These are phyloP conservation scores for Batkoa obscura DNA, from an alignment of 371 early-diverging fungal genomes.

Conservation along the genomic window DNA sequence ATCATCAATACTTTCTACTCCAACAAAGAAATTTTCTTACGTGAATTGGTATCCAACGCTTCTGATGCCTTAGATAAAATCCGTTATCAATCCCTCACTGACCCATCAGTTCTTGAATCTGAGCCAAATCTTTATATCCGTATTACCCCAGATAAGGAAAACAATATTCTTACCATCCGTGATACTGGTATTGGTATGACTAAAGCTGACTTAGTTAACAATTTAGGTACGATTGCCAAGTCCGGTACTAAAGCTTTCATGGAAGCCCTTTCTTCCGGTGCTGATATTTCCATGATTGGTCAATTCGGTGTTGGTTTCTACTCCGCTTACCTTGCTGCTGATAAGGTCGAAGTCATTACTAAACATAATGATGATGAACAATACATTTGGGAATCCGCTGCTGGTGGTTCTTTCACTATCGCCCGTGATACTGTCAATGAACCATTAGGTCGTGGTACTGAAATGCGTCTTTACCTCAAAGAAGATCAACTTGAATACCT, in stretches of 20 bases:
- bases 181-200: slow-evolving; percentile 95
- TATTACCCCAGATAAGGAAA: slow-evolving; percentile 58
- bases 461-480: slow-evolving; percentile 77
- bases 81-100: slow-evolving; percentile 64
- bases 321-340: slow-evolving; percentile 91
- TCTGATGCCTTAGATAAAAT: slow-evolving; percentile 93
- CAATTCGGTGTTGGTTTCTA: slow-evolving; percentile 99
- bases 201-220: slow-evolving; percentile 88
- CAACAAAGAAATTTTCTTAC: slow-evolving; percentile 87
- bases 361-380: slow-evolving; percentile 90
- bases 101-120: slow-evolving; percentile 55
- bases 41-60: slow-evolving; percentile 90
- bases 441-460: slow-evolving; percentile 69
- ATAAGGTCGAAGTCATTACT: slow-evolving; percentile 84
- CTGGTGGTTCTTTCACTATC: slow-evolving; percentile 83
- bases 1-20: slow-evolving; percentile 80
- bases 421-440: slow-evolving; percentile 59
- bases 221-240: slow-evolving; percentile 92
- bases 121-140: slow-evolving; percentile 65
- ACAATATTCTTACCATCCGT: slow-evolving; percentile 45
- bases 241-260: slow-evolving; percentile 91
- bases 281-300: slow-evolving; percentile 86
- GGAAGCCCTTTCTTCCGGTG: slow-evolving; percentile 62
- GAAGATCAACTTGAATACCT: slow-evolving; percentile 83
- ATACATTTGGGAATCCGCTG: slow-evolving; percentile 88